These are phyloP conservation scores for Colletotrichum orbiculare DNA, from an alignment of 2,329 filamentous ascomycete species.

Conservation along the genomic window DNA sequence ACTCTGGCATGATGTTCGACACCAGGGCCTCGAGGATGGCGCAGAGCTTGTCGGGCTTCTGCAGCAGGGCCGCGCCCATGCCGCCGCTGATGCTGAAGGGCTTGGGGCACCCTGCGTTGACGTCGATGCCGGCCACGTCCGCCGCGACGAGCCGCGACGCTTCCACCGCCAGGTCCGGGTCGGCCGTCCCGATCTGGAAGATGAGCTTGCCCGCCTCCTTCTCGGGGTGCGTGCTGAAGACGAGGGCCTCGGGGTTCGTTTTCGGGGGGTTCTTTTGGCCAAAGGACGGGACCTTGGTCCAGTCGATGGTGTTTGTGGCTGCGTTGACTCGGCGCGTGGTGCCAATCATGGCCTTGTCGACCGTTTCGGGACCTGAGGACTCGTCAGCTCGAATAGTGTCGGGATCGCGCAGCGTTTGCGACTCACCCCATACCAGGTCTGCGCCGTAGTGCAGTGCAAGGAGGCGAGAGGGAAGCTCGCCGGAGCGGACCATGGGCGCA, in stretches of 20 bases:
- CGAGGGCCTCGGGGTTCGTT: slow-evolving; percentile 72
- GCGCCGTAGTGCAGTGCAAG: slow-evolving; percentile 94
- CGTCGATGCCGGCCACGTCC: slow-evolving; percentile 93
- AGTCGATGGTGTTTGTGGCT: slow-evolving; percentile 84
- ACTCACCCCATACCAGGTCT: slow-evolving; percentile 92
- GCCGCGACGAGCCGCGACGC: slow-evolving; percentile 85
- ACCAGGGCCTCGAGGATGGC: slow-evolving; percentile 88
- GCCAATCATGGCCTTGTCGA: slow-evolving; percentile 92
- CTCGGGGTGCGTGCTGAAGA: slow-evolving; percentile 85
- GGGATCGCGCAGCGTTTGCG: neutral
- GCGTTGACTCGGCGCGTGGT: slow-evolving; percentile 82
- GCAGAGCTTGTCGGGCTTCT: slow-evolving; percentile 84
- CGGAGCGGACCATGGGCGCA: slow-evolving; percentile 98
- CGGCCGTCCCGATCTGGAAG: slow-evolving; percentile 92
- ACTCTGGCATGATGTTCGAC: slow-evolving; percentile 78
- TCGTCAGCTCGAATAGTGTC: slow-evolving; percentile 16
- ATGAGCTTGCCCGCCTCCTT: slow-evolving; percentile 81
- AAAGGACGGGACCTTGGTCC: slow-evolving; percentile 80
- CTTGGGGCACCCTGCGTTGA: slow-evolving; percentile 98
- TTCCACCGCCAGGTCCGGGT: slow-evolving; percentile 83
- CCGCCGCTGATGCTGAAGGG: slow-evolving; percentile 93
- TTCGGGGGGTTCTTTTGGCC: slow-evolving; percentile 67
- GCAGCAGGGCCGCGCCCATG: slow-evolving; percentile 93
- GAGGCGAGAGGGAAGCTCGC: slow-evolving; percentile 90
- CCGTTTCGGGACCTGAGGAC: slow-evolving; percentile 82